These are phyloP conservation scores for Castanea sativa DNA, from an alignment of 306 rosid species.

Conservation along the genomic window DNA sequence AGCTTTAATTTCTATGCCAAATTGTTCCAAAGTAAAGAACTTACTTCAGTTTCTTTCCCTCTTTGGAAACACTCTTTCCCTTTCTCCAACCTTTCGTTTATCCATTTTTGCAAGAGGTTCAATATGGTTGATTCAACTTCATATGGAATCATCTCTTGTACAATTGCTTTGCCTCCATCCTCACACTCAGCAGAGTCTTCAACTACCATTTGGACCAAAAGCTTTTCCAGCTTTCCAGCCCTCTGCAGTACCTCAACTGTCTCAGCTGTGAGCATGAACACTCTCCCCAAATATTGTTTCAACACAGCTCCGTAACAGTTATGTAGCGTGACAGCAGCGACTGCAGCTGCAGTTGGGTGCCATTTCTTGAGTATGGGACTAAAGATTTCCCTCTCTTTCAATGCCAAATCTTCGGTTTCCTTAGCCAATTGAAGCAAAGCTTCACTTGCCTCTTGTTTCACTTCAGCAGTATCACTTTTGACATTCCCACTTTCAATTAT, in stretches of 20 bases:
- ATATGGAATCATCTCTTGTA: slow-evolving; percentile 82
- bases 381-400: slow-evolving; percentile 71
- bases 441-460: slow-evolving; percentile 45
- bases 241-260: slow-evolving; percentile 66
- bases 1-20: neutral
- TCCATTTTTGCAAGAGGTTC: slow-evolving; percentile 69
- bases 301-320: slow-evolving; percentile 67
- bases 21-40: slow-evolving; percentile 12
- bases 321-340: slow-evolving; percentile 79
- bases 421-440: slow-evolving; percentile 64
- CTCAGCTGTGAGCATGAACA: slow-evolving; percentile 44
- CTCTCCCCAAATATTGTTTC: slow-evolving; percentile 67
- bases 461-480: slow-evolving; percentile 28
- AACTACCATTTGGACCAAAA: slow-evolving; percentile 78
- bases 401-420: slow-evolving; percentile 74
- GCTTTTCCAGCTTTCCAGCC: slow-evolving; percentile 80
- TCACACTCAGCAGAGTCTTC: slow-evolving; percentile 70
- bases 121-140: slow-evolving; percentile 77
- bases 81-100: slow-evolving; percentile 47
- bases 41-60: slow-evolving; percentile 85
- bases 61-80: slow-evolving; percentile 50
- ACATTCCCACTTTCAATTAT: slow-evolving; percentile 44
- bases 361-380: slow-evolving; percentile 71
- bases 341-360: slow-evolving; percentile 58
- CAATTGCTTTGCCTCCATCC: slow-evolving; percentile 61